phyloP scores from a whole-genome alignment of 2,329 filamentous ascomycete species.

The Aspergillus uvarum region DNA sequence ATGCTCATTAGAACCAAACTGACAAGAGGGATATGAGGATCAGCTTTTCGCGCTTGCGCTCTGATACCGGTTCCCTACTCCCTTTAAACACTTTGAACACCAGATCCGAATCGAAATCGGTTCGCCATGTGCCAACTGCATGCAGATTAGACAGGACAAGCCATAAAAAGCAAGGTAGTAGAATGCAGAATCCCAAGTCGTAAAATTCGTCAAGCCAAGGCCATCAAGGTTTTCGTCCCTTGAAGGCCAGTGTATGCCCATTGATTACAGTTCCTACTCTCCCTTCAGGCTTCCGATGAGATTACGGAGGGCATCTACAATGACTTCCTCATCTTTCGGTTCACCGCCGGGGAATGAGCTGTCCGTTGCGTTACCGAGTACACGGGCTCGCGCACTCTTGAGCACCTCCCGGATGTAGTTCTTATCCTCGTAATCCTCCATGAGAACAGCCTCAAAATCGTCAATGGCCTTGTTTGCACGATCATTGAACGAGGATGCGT shows the following conservation, averaged over 20 bases:
- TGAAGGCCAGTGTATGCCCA: not conserved
- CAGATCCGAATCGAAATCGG: not conserved
- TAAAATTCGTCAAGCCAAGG: slow-evolving; percentile 14
- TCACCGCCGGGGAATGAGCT: slow-evolving; percentile 46
- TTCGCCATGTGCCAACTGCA: slow-evolving; percentile 7
- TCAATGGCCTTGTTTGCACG: slow-evolving; percentile 47
- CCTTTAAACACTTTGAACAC: slow-evolving; percentile 11
- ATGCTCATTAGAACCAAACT: slow-evolving; percentile 3
- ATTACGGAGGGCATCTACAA: slow-evolving; percentile 41
- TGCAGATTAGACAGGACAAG: not conserved
- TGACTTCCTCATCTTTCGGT: slow-evolving; percentile 45
- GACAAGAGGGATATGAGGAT: not conserved
- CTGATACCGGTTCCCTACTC: not conserved
- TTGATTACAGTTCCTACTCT: slow-evolving; percentile 17
- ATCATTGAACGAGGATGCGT: slow-evolving; percentile 40
- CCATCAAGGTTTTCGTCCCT: not conserved
- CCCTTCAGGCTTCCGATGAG: slow-evolving; percentile 43
- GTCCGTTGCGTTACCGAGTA: slow-evolving; percentile 39
- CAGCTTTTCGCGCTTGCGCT: not conserved
- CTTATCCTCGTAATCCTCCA: slow-evolving; percentile 48
- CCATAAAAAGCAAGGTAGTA: not conserved
- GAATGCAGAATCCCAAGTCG: slow-evolving; percentile 12
- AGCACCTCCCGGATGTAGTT: slow-evolving; percentile 47
- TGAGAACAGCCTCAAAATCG: slow-evolving; percentile 45
- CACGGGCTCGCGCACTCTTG: slow-evolving; percentile 44